Evolutionary conservation across 441 rosid genomes (phyloP), one percentile per base, ranked within the genome.

Genomic region (Sinapis alba): DNA sequence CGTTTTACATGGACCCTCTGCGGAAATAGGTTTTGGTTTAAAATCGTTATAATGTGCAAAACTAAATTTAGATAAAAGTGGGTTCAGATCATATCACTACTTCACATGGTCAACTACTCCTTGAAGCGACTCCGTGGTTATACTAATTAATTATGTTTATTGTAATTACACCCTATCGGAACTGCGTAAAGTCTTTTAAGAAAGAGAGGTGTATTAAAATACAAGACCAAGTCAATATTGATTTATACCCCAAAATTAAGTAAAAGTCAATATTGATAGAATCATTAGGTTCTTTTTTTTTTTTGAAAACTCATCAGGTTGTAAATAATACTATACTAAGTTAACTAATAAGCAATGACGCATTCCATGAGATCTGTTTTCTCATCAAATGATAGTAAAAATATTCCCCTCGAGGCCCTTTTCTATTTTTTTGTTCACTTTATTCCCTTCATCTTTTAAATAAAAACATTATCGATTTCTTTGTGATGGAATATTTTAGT

Each of bases 211-310:
- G 45, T 53, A 65, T 41, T 28, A 28, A 13, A 20, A n/a, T 1
- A 57, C 21, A 27, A 65, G 20, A 50, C 26, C 20, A 68, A 47
- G 43, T 74, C 73, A 50, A 7, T 65, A 51, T 32, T 60, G 62
- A 67, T 32, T 20, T 10, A 20, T 53, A 53, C n/a, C 10, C 59
- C 15, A 10, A 21, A 54, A 54, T 1, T 43, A 43, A 53, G 3
- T 4, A 54, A 4, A 68, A 59, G 45, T 75, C 69, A 68, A 15
- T 65, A 60, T 34, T 68, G 63, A 68, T 47, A 47, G 38, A 66
- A 59, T 20, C 19, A 0, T 24, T 66, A 34, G 19, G 72, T 36
- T 50, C 7, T n/a, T n/a, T n/a, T n/a, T n/a, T n/a, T n/a, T n/a
- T n/a, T n/a, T n/a, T n/a, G n/a, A n/a, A n/a, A n/a, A n/a, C n/a